phyloP scores from a whole-genome alignment of 768 basidiomycete species.

The Lentinula guzmanii region DNA sequence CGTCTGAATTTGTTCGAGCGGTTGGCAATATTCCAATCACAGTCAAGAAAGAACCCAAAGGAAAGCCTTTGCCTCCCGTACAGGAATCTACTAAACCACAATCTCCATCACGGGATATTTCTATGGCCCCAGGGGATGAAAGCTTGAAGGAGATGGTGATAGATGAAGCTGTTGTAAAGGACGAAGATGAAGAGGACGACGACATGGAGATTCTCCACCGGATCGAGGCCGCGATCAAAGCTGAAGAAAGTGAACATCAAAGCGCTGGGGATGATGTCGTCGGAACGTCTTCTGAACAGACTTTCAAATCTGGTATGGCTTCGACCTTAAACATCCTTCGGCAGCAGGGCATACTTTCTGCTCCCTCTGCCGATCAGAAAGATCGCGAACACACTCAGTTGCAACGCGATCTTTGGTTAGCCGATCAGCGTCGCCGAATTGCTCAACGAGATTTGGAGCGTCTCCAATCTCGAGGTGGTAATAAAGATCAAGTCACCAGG shows the following conservation, averaged over 20 bases:
- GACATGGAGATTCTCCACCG: conserved; percentile 70
- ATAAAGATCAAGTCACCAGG: conserved; percentile 88
- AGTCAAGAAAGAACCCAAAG: conserved; percentile 43
- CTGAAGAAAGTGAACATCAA: conserved; percentile 52
- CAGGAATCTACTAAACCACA: conserved; percentile 21
- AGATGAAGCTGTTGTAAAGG: conserved; percentile 73
- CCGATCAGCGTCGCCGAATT: conserved; percentile 71
- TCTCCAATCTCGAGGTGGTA: conserved; percentile 67
- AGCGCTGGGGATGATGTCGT: conserved; percentile 31
- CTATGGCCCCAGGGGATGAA: conserved; percentile 58
- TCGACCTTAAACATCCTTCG: conserved; percentile 84
- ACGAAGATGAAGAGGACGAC: conserved; percentile 71
- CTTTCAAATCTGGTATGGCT: conserved; percentile 79
- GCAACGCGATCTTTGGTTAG: conserved; percentile 86
- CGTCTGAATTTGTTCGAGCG: conserved; percentile 91
- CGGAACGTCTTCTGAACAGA: conserved; percentile 74
- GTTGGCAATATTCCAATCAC: conserved; percentile 62
- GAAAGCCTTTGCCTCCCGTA: conserved; percentile 20
- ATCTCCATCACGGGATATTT: conserved; percentile 46
- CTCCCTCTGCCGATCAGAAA: conserved; percentile 51
- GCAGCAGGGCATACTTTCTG: conserved; percentile 83
- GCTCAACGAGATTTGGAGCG: conserved; percentile 79
- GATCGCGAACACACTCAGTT: conserved; percentile 80
- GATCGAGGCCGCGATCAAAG: conserved; percentile 65
- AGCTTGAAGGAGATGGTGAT: conserved; percentile 73